A percentile compares a stretch with the other conserved stretches of the same genome.
Evolutionary conservation across 169 alveolate genomes (phyloP).

Genomic region (Plasmodium ovale): DNA sequence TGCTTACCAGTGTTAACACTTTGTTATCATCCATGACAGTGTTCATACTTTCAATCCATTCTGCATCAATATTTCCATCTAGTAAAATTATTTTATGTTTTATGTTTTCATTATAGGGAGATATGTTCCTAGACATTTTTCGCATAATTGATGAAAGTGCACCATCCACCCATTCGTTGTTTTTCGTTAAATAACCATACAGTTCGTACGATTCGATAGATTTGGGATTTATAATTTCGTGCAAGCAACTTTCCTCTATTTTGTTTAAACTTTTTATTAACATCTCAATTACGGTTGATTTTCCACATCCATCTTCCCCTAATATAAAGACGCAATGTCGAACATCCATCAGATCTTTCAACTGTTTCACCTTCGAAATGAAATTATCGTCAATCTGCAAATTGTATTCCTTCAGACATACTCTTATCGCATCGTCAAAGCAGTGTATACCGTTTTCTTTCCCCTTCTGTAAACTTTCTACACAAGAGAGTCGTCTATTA

Average conservation of each 20-base stretch:
- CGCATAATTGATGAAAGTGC: constrained; percentile 95
- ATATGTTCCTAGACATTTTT: constrained; percentile 93
- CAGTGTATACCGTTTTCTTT: not conserved
- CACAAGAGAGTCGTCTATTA: not conserved
- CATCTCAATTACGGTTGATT: constrained; percentile 95
- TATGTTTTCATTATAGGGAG: constrained; percentile 89
- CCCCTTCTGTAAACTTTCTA: not conserved
- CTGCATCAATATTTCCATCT: constrained; percentile 99
- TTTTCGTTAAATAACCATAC: constrained; percentile 94
- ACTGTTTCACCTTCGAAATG: constrained; percentile 88
- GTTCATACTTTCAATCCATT: constrained; percentile 97
- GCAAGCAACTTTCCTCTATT: constrained; percentile 90
- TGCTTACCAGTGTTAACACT: constrained; percentile 94
- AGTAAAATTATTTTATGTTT: constrained; percentile 93
- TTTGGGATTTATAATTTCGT: constrained; percentile 95
- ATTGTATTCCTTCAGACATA: constrained; percentile 51
- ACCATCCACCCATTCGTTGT: constrained; percentile 98
- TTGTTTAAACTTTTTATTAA: constrained; percentile 87
- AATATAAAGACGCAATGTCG: constrained; percentile 96
- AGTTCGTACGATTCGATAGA: constrained; percentile 96
- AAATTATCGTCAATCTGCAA: constrained; percentile 76
- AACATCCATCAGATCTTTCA: constrained; percentile 93
- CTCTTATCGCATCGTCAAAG: constrained; percentile 60
- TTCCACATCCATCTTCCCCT: constrained; percentile 97
- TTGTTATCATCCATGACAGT: constrained; percentile 98